A percentile compares a stretch with the other conserved stretches of the same genome.
Conservation (phyloP, 352 stramenopile species). For the Phytophthora rubi region DNA sequence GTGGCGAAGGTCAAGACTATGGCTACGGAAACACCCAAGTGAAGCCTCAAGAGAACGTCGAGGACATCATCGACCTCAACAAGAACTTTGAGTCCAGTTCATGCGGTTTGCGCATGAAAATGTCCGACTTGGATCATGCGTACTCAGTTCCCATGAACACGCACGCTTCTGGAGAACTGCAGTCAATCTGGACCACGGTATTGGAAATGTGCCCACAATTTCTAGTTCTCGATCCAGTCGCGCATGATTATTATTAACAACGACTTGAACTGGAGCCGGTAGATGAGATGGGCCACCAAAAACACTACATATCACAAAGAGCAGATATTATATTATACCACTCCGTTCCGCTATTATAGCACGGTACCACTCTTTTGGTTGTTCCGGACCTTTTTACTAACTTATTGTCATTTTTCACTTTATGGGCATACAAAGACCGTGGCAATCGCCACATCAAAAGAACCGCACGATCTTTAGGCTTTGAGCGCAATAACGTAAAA, state of each 20-base stretch:
- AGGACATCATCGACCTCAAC: slow-evolving; percentile 4
- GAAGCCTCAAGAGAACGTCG: slow-evolving; percentile 6
- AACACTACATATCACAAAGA: too few species aligned
- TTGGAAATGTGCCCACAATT: slow-evolving; percentile 32
- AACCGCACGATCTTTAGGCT: too few species aligned
- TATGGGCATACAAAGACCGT: too few species aligned
- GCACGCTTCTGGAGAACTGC: slow-evolving; percentile 11
- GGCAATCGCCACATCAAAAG: too few species aligned
- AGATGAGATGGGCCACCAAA: too few species aligned
- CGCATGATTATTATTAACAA: slow-evolving; percentile 11
- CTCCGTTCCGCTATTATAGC: too few species aligned
- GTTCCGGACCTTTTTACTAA: too few species aligned
- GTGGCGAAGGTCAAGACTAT: neutral
- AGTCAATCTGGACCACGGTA: slow-evolving; percentile 28
- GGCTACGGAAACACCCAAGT: slow-evolving; percentile 11
- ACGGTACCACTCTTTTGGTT: too few species aligned
- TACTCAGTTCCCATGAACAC: slow-evolving; percentile 14
- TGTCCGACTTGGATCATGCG: slow-evolving; percentile 32
- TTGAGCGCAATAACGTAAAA: too few species aligned
- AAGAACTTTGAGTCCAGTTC: neutral
- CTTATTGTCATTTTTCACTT: too few species aligned
- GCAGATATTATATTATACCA: too few species aligned
- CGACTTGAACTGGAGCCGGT: too few species aligned
- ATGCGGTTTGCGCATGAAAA: slow-evolving; percentile 23
- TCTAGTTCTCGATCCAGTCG: slow-evolving; percentile 22